A percentile compares a stretch with the other conserved stretches of the same genome.
phyloP scores from a whole-genome alignment of 345 rosid species.

The Pistacia vera region DNA sequence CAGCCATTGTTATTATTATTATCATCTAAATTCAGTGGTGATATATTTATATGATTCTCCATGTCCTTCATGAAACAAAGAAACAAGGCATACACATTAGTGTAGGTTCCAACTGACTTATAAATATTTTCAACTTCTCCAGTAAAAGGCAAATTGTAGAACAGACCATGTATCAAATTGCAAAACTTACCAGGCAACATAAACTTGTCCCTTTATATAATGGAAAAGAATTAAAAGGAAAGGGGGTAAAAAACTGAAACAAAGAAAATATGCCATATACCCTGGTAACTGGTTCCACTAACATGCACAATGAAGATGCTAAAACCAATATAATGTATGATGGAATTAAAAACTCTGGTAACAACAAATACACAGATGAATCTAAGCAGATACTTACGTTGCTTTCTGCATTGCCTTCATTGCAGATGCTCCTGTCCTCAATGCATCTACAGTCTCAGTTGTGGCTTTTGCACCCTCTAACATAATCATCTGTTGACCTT shows the following conservation, averaged over 20 bases:
- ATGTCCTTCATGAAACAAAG: background rate
- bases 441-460: conserved; percentile 83
- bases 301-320: background rate
- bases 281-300: background rate
- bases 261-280: background rate
- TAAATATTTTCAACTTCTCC: background rate
- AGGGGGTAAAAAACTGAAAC: background rate
- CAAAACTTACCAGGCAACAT: background rate
- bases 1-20: background rate
- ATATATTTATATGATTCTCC: background rate
- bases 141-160: background rate
- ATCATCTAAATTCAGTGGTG: background rate
- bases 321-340: conserved; percentile 7
- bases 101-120: background rate
- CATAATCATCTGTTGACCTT: conserved; percentile 69
- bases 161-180: background rate
- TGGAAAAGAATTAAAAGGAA: background rate
- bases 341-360: background rate
- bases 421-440: conserved; percentile 84
- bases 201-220: background rate
- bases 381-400: conserved; percentile 49
- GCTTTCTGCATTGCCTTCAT: conserved; percentile 97
- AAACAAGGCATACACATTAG: background rate
- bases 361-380: background rate
- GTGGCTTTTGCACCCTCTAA: conserved; percentile 92